phyloP scores from a whole-genome alignment of 1,139 yeast genomes.

The Debaryomycetaceae sp. region DNA sequence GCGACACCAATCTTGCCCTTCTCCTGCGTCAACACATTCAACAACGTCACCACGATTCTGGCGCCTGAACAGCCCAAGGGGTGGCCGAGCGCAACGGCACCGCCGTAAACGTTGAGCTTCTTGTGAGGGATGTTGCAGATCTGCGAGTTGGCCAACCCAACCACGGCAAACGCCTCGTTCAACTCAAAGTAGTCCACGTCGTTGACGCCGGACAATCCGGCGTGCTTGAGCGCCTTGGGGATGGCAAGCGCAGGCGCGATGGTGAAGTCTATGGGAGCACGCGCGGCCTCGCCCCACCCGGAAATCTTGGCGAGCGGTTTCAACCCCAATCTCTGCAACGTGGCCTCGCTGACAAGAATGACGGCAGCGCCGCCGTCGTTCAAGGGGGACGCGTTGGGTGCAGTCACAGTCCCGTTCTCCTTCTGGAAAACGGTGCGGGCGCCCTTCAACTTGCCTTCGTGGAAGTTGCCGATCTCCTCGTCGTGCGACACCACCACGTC shows the following conservation, averaged over 20 bases:
- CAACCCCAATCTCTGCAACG: constrained; percentile 77
- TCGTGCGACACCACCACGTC: constrained; percentile 67
- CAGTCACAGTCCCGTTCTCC: constrained; percentile 92
- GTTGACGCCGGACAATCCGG: constrained; percentile 48
- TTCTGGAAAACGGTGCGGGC: constrained; percentile 93
- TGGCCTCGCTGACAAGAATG: constrained; percentile 74
- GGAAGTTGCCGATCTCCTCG: constrained; percentile 68
- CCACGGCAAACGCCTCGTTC: constrained; percentile 96
- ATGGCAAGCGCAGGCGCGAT: constrained; percentile 91
- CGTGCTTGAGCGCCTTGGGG: constrained; percentile 92
- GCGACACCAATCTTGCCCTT: constrained; percentile 89
- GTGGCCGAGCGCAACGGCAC: constrained; percentile 97
- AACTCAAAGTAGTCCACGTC: constrained; percentile 82
- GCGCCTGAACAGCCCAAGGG: constrained; percentile 99
- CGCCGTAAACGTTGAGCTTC: constrained; percentile 92
- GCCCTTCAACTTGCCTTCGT: constrained; percentile 66
- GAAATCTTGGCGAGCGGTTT: constrained; percentile 82
- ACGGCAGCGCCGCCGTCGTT: constrained; percentile 98
- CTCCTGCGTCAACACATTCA: constrained; percentile 73
- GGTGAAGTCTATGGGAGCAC: constrained; percentile 89
- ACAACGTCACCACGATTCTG: constrained; percentile 81
- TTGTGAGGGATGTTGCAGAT: constrained; percentile 58
- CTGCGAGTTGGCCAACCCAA: constrained; percentile 86
- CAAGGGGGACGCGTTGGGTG: constrained; percentile 92
- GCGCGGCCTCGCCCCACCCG: constrained; percentile 99